A percentile compares a stretch with the other conserved stretches of the same genome.
Conservation (phyloP, 2,329 filamentous ascomycete species). For the Didymella arachidicola region DNA sequence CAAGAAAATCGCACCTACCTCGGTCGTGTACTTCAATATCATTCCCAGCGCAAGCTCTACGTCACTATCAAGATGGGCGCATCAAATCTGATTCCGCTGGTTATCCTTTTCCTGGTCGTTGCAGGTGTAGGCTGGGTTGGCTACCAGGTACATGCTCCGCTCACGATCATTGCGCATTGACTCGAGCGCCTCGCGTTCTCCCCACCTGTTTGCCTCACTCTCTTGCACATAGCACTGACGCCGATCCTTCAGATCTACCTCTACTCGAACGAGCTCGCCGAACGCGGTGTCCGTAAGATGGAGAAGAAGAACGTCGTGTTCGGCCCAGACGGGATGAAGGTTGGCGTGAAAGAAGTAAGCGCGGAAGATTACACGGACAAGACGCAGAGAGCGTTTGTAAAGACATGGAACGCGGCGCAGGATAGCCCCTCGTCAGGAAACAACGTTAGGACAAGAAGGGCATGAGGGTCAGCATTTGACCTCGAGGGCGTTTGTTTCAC, state of each 20-base stretch:
- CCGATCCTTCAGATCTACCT: constrained; percentile 64
- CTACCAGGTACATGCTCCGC: constrained; percentile 62
- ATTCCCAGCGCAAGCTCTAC: constrained; percentile 12
- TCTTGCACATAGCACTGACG: constrained; percentile 10
- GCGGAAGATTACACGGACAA: constrained; percentile 76
- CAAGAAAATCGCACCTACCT: background rate
- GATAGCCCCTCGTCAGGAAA: constrained; percentile 16
- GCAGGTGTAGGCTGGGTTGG: constrained; percentile 68
- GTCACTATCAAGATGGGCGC: constrained; percentile 45
- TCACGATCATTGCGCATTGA: background rate
- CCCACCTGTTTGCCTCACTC: background rate
- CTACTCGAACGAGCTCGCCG: constrained; percentile 70
- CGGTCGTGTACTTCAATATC: background rate
- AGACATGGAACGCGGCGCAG: constrained; percentile 57
- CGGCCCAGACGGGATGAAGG: constrained; percentile 76
- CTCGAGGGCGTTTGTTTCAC: background rate
- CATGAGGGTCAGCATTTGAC: background rate
- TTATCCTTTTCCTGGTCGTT: constrained; percentile 68
- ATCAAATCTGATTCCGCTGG: constrained; percentile 68
- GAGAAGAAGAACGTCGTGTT: constrained; percentile 78
- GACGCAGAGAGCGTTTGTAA: constrained; percentile 68
- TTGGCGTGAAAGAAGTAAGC: constrained; percentile 73
- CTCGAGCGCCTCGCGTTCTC: background rate
- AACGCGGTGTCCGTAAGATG: constrained; percentile 72
- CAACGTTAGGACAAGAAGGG: constrained; percentile 12